Evolutionary conservation across 2,329 filamentous ascomycete genomes (phyloP).

Genomic region (Pyrenophora tritici-repentis): DNA sequence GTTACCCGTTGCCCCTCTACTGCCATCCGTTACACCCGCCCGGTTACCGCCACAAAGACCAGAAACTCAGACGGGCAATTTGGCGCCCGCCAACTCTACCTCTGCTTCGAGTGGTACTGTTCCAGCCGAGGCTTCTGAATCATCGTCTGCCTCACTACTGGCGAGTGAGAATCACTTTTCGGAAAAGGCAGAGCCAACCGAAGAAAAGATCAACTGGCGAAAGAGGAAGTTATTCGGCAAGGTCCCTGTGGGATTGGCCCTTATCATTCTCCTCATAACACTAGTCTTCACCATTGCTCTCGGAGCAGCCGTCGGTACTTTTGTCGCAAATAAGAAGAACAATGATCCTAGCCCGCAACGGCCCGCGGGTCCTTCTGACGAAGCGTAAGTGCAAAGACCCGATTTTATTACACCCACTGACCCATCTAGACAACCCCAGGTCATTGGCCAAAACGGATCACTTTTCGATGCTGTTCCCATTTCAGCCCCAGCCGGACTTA

Average conservation of each 20-base stretch:
- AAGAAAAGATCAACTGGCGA: slow-evolving; percentile 40
- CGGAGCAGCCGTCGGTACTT: slow-evolving; percentile 60
- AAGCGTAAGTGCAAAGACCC: slow-evolving; percentile 33
- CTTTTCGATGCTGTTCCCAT: slow-evolving; percentile 58
- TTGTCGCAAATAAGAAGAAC: slow-evolving; percentile 52
- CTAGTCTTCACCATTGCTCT: slow-evolving; percentile 54
- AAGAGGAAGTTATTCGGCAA: slow-evolving; percentile 54
- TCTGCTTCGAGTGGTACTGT: slow-evolving; percentile 17
- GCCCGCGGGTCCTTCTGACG: slow-evolving; percentile 23
- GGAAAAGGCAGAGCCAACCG: slow-evolving; percentile 38
- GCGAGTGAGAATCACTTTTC: slow-evolving; percentile 27
- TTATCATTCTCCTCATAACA: slow-evolving; percentile 53
- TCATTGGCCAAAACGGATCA: slow-evolving; percentile 53
- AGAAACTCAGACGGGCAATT: slow-evolving; percentile 38
- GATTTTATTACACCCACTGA: slow-evolving; percentile 19
- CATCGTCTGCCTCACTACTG: slow-evolving; percentile 35
- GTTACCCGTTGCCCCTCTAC: slow-evolving; percentile 26
- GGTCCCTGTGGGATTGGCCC: slow-evolving; percentile 57
- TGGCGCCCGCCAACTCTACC: slow-evolving; percentile 22
- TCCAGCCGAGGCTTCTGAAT: slow-evolving; percentile 35
- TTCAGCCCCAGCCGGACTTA: slow-evolving; percentile 51
- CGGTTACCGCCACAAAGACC: slow-evolving; percentile 38
- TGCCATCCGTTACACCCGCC: slow-evolving; percentile 34
- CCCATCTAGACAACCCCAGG: slow-evolving; percentile 45
- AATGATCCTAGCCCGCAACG: slow-evolving; percentile 20